phyloP scores from a whole-genome alignment of 2,329 filamentous ascomycete species.

The Colletotrichum spaethianum region DNA sequence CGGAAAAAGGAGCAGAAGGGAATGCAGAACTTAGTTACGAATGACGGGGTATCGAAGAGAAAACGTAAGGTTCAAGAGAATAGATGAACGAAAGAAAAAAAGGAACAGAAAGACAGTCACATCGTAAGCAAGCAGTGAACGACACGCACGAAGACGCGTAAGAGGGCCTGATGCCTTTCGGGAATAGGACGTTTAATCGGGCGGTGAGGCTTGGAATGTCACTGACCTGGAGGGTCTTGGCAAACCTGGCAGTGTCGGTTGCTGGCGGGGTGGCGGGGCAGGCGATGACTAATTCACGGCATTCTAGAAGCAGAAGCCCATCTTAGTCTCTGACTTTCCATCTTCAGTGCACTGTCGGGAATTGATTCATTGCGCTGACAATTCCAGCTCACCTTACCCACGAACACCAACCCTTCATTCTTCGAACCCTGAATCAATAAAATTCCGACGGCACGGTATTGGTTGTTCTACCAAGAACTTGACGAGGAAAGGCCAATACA shows the following conservation, averaged over 20 bases:
- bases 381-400: constrained; percentile 32
- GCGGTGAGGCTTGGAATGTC: constrained; percentile 13
- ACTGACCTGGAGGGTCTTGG: constrained; percentile 7
- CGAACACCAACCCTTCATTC: constrained; percentile 18
- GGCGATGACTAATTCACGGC: constrained; percentile 20
- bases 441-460: constrained; percentile 16
- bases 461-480: background rate
- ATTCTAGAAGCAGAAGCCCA: background rate
- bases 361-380: constrained; percentile 2
- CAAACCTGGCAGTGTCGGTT: background rate
- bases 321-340: background rate
- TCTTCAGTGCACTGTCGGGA: background rate
- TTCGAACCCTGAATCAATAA: constrained; percentile 16
- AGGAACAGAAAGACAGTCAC: constrained; percentile 4
- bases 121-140: constrained; percentile 22
- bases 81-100: background rate
- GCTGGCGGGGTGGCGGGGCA: constrained; percentile 32
- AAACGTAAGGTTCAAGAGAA: background rate
- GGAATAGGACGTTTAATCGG: background rate
- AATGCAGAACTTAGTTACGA: background rate
- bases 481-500: background rate
- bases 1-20: background rate
- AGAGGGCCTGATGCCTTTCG: constrained; percentile 30
- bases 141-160: constrained; percentile 40
- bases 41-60: constrained; percentile 14